phyloP scores from a whole-genome alignment of 1,284 basidiomycete genomes.

The Sphagnurus paluster region DNA sequence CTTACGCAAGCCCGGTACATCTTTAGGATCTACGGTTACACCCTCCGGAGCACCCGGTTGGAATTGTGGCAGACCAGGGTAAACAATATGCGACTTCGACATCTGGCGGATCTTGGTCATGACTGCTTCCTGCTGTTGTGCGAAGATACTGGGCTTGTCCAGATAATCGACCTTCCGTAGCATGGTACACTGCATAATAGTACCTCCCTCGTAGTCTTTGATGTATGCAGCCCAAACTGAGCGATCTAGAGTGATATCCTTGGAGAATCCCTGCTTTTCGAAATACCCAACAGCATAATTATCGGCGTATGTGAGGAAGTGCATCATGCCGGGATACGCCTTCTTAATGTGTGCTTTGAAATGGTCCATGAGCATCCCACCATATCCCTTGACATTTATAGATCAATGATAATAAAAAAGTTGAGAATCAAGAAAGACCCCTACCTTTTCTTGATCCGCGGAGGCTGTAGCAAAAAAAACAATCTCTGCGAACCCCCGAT shows the following conservation, averaged over 20 bases:
- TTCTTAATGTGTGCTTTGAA: conserved; percentile 92
- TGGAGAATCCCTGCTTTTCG: conserved; percentile 98
- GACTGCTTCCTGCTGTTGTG: conserved; percentile 87
- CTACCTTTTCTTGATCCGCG: conserved; percentile 95
- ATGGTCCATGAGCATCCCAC: conserved; percentile 98
- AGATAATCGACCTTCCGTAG: conserved; percentile 90
- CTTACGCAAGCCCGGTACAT: conserved; percentile 86
- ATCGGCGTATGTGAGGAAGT: conserved; percentile 98
- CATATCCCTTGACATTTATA: conserved; percentile 79
- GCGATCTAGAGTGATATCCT: conserved; percentile 91
- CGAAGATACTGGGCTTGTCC: conserved; percentile 77
- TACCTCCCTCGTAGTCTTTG: conserved; percentile 99
- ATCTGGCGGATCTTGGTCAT: conserved; percentile 87
- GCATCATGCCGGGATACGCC: conserved; percentile 81
- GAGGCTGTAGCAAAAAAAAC: conserved; percentile 98
- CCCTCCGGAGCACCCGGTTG: conserved; percentile 52
- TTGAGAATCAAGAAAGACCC: conserved; percentile 16
- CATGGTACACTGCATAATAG: conserved; percentile 99
- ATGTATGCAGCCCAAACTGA: conserved; percentile 98
- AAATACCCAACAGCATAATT: conserved; percentile 99
- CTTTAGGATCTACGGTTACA: conserved; percentile 60
- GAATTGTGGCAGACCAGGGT: conserved; percentile 83
- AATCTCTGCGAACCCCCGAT: conserved; percentile 95
- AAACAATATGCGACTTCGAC: conserved; percentile 86
- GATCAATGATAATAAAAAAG: too few species aligned